Evolutionary conservation across 164 flowering plant genomes (phyloP), one percentile per base, ranked within the genome.

Genomic region (Malania oleifera): DNA sequence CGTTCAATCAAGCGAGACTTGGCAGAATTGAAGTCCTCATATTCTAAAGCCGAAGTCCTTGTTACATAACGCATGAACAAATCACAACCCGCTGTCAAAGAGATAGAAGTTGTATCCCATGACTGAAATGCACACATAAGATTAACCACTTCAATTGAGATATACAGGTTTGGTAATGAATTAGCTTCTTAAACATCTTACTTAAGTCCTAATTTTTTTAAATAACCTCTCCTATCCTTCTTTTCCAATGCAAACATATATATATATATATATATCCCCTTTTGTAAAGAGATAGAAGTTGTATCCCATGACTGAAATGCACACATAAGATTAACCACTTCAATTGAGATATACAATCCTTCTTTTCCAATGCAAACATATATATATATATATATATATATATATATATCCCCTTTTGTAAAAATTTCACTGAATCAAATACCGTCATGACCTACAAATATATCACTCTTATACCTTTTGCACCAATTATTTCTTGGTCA

Each of bases 61-160:
- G 95, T 93, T 10, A 93, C 97, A 64, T 88, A 90, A 23, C 96
- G 85, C 86, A 82, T 85, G 83, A 90, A 93, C 60, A 93, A 76
- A 73, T 93, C 99, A 68, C 99, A 93, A 25, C 89, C 96, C 18
- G 97, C 99, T 20, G 97, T 85, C 81, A 93, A 76, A 38, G 97
- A 93, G 56, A 93, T 88, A 2, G 97, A 93, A 52, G 97, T 93
- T 23, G 84, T 77, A 58, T 93, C 99, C 97, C 93, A 86, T 49
- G 89, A 77, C 99, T 90, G 84, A 9, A 51, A 72, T 43, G 27
- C 51, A 70, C 29, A 55, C 20, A 68, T 7, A 43, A 18, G 8
- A 52, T 44, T n/a, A 65, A 62, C 44, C 40, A 65, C 52, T 56
- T 54, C 22, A 46, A 56, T 18, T n/a, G 45, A 67, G 26, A 35